Evolutionary conservation across 139 green algal species (phyloP), one percentile per base, ranked within the genome.

Genomic region (Astrephomene gubernaculifera): DNA sequence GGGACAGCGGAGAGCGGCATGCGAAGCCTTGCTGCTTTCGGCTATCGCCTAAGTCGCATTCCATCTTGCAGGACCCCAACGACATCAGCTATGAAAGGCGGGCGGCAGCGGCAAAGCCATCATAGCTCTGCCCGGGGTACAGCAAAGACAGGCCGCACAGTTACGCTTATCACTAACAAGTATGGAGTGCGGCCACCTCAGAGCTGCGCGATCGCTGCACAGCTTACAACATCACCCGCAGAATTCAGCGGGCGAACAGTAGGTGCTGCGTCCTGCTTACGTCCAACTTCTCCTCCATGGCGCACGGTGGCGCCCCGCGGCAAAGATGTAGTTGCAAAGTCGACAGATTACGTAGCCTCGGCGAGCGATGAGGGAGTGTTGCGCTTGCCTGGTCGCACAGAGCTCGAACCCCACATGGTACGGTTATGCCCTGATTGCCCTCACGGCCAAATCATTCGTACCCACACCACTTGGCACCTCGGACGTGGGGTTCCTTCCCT

Each of bases 301-400:
- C 57, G 36, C 27, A 63, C 29, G 24, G 60, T 83, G n/a, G 10
- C 31, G 14, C 33, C 38, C 1, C 75, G 75, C 2, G 75, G 75
- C 1, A 35, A 84, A 22, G 22, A 61, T 4, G 41, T 84, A 5
- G 74, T 84, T 38, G 31, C 43, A 2, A 81, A 81, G 24, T 89
- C 73, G 36, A 88, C 89, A 22, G 95, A 97, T 64, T 97, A 97
- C 53, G 83, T 84, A 0, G 89, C 93, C 4, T 93, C 93, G 4
- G 90, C 95, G 2, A 93, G 86, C 22, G 95, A 98, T 79, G 87
- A 92, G 8, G 85, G 87, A 12, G 92, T 97, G 2, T 89, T 98
- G n/a, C 88, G 92, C 57, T 89, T 92, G 25, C 94, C 95, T 2
- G 79, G 94, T 0, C 95, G 95, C 38, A 86, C 89, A 5, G 92